Conservation (phyloP, 1,139 yeast species). For the Taiozyma sp. region DNA sequence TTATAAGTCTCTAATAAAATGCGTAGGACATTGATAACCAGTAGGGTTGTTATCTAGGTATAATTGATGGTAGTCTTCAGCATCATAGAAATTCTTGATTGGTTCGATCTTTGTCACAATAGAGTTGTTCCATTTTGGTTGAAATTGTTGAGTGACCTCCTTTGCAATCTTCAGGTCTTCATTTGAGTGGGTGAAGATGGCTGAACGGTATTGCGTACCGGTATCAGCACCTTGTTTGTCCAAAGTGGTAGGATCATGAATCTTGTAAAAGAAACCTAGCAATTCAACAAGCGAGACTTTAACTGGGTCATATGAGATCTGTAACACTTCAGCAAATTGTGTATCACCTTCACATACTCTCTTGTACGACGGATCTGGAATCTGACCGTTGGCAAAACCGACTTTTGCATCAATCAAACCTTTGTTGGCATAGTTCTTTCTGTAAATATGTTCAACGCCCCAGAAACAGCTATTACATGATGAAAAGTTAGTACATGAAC, state of each 20-base stretch:
- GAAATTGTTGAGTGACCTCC: constrained; percentile 36
- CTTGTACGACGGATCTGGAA: constrained; percentile 59
- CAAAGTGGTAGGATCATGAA: constrained; percentile 75
- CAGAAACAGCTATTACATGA: constrained; percentile 66
- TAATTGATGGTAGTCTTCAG: constrained; percentile 88
- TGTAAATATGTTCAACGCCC: constrained; percentile 88
- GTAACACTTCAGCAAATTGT: constrained; percentile 70
- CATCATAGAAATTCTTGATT: constrained; percentile 73
- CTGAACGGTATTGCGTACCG: constrained; percentile 82
- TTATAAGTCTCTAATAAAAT: constrained; percentile 51
- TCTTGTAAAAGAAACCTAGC: constrained; percentile 74
- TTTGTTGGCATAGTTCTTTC: constrained; percentile 55
- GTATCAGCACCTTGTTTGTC: constrained; percentile 71
- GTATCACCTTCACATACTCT: constrained; percentile 76
- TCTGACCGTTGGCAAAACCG: constrained; percentile 81
- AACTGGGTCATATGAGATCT: constrained; percentile 75
- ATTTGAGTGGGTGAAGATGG: constrained; percentile 55
- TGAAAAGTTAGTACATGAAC: constrained; percentile 1
- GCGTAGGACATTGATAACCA: constrained; percentile 90
- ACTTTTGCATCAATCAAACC: constrained; percentile 76
- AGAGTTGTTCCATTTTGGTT: constrained; percentile 50
- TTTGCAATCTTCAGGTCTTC: constrained; percentile 42
- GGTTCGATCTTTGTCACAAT: constrained; percentile 71
- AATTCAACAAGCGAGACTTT: constrained; percentile 54
- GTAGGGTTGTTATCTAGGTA: constrained; percentile 75